These are phyloP conservation scores for Candida khao-thaluensis DNA, from an alignment of 805 yeast genomes.

Conservation along the genomic window DNA sequence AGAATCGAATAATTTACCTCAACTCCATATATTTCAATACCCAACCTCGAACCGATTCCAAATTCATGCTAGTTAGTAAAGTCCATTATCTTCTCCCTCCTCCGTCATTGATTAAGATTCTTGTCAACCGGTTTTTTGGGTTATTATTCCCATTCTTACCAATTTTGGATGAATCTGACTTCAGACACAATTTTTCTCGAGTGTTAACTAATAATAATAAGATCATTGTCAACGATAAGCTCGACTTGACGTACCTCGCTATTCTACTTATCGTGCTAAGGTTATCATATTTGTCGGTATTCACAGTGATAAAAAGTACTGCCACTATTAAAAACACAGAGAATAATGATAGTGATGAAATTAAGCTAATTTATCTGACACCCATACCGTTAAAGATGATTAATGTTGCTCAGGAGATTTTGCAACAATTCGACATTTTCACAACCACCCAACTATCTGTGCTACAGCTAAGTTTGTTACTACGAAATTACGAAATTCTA, in stretches of 20 bases:
- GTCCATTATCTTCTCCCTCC: constrained; percentile 9
- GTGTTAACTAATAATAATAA: constrained; percentile 4
- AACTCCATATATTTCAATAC: constrained; percentile 1
- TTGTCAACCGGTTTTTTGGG: constrained; percentile 29
- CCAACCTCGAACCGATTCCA: neutral
- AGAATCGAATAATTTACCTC: neutral
- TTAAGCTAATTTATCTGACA: constrained; percentile 11
- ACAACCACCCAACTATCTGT: constrained; percentile 48
- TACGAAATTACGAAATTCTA: constrained; percentile 48
- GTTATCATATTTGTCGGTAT: constrained; percentile 34
- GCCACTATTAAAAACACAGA: neutral
- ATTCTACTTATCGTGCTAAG: constrained; percentile 35
- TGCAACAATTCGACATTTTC: constrained; percentile 33
- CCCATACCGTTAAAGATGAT: constrained; percentile 32
- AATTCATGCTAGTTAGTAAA: constrained; percentile 2
- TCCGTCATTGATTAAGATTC: constrained; percentile 2
- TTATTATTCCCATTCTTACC: constrained; percentile 49
- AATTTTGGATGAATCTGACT: constrained; percentile 37
- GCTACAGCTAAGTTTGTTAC: constrained; percentile 52
- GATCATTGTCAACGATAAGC: constrained; percentile 22
- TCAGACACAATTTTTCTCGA: constrained; percentile 17
- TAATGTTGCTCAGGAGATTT: constrained; percentile 32
- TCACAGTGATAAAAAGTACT: constrained; percentile 18
- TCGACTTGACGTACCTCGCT: constrained; percentile 37
- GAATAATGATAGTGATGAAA: neutral